A percentile compares a stretch with the other conserved stretches of the same genome.
Conservation (phyloP, 768 basidiomycete species). For the Mycena pura region DNA sequence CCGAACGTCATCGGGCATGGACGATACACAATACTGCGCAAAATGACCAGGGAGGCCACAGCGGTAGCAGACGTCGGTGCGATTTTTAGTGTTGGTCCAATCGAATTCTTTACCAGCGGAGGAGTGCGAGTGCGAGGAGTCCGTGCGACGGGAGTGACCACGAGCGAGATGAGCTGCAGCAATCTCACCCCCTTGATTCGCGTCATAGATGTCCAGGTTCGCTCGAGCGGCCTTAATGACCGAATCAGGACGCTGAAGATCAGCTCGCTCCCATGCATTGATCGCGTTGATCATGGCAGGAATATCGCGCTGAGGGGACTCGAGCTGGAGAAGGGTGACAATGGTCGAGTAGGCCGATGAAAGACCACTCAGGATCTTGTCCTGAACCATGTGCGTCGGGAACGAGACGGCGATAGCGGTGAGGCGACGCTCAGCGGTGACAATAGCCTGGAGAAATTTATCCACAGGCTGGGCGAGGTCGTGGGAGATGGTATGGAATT, state of each 20-base stretch:
- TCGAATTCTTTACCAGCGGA: background rate
- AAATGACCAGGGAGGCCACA: constrained; percentile 4
- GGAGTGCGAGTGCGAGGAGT: background rate
- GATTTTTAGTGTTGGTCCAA: constrained; percentile 10
- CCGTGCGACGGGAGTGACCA: background rate
- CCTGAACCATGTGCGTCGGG: background rate
- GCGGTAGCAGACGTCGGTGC: background rate
- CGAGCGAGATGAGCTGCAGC: background rate
- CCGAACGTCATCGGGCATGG: constrained; percentile 5
- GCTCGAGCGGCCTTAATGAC: no score
- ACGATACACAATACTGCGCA: constrained; percentile 1
- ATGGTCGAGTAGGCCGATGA: no score
- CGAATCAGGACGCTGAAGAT: no score
- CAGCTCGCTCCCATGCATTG: no score
- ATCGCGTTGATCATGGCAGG: no score
- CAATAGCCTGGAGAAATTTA: background rate
- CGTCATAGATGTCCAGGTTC: no score
- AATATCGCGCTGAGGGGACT: no score
- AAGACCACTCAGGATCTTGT: no score
- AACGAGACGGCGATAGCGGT: background rate
- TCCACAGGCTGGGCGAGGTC: background rate
- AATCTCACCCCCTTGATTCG: constrained; percentile 6
- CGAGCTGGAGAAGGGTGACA: no score
- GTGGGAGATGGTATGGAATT: background rate
- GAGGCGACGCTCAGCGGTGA: background rate